A percentile compares a stretch with the other conserved stretches of the same genome.
Evolutionary conservation across 2,329 filamentous ascomycete species (phyloP).

Genomic region (Neospermospora avenae): DNA sequence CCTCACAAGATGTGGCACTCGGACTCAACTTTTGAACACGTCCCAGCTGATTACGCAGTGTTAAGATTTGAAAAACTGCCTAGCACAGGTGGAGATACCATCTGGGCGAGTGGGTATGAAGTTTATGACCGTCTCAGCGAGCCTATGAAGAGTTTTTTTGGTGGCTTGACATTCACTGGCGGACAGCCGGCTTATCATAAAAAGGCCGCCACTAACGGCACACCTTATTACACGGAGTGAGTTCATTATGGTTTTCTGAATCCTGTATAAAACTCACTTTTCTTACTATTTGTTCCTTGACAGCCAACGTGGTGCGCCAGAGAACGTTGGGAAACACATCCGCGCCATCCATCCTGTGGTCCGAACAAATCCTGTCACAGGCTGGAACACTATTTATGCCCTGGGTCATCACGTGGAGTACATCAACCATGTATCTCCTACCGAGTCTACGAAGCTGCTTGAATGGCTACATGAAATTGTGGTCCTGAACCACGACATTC

Average conservation of each 20-base stretch:
- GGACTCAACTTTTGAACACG: constrained; percentile 62
- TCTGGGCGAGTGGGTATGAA: constrained; percentile 49
- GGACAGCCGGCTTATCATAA: background rate
- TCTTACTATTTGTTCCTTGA: background rate
- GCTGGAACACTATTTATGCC: constrained; percentile 44
- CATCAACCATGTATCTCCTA: constrained; percentile 3
- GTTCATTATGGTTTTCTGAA: no score
- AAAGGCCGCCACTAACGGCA: background rate
- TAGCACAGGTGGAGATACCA: constrained; percentile 49
- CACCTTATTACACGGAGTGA: background rate
- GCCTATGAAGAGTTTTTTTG: constrained; percentile 26
- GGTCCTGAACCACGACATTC: no score
- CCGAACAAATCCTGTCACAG: constrained; percentile 55
- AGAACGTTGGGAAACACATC: background rate
- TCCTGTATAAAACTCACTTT: no score
- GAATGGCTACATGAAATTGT: no score
- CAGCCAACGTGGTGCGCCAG: background rate
- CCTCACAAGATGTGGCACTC: constrained; percentile 47
- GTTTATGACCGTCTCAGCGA: constrained; percentile 53
- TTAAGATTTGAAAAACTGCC: constrained; percentile 56
- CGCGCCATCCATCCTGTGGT: constrained; percentile 42
- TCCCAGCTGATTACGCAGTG: constrained; percentile 59
- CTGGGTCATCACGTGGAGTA: constrained; percentile 42
- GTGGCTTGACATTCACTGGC: background rate
- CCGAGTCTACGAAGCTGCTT: no score